These are phyloP conservation scores for Podospora fimiseda DNA, from an alignment of 495 filamentous ascomycete species.

Conservation along the genomic window DNA sequence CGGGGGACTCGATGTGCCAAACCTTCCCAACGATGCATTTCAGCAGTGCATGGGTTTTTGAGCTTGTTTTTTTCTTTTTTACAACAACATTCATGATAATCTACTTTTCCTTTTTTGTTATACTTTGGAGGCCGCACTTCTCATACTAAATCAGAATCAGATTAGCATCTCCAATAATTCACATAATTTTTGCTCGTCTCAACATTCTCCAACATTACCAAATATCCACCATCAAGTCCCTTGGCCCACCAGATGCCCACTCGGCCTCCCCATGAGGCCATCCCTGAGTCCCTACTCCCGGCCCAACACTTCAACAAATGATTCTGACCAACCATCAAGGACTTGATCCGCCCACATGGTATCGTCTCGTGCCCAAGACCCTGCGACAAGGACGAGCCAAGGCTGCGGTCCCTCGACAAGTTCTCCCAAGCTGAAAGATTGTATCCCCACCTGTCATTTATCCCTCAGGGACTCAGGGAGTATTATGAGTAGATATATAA, in stretches of 20 bases:
- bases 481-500: too few relatives aligned
- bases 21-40: too few relatives aligned
- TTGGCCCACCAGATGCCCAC: too few relatives aligned
- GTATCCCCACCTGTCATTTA: constrained; percentile 7
- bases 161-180: too few relatives aligned
- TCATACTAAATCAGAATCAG: neutral
- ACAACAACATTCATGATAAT: too few relatives aligned
- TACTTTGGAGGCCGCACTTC: neutral
- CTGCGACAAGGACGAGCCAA: neutral
- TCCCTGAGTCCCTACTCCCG: neutral
- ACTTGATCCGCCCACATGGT: constrained; percentile 1
- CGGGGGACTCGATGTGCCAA: too few relatives aligned
- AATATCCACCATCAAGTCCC: too few relatives aligned
- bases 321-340: neutral
- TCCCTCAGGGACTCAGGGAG: too few relatives aligned
- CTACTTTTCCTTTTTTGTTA: too few relatives aligned
- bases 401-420: constrained; percentile 1
- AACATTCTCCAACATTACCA: too few relatives aligned
- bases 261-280: constrained; percentile 1
- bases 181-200: too few relatives aligned
- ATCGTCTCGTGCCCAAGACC: constrained; percentile 12
- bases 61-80: too few relatives aligned
- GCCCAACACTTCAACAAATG: neutral
- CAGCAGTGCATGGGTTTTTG: neutral
- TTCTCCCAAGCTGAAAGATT: constrained; percentile 19